Base-by-base conservation (phyloP, 306 rosid species). In the Begonia peltatifolia region DNA sequence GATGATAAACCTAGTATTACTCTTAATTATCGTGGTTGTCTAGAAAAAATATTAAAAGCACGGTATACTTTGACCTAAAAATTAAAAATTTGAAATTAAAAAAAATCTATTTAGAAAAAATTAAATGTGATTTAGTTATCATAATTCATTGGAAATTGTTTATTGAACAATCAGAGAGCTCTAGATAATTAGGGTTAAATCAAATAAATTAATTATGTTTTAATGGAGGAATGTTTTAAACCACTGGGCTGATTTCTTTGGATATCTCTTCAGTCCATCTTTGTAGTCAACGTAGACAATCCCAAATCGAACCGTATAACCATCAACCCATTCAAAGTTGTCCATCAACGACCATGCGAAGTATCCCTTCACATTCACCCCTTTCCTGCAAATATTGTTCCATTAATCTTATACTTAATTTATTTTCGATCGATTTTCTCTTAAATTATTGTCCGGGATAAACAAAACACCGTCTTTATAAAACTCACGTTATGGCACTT, bases 261-360 rank as follows among this genome's bases (percentile, higher is more conserved):
- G 67, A 43, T 65, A 56, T 56, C 72, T 61, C 42, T 71, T 65
- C 22, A 44, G 53, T 1, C 54, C 57, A 57, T 65, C 55, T 2
- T 53, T 53, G 47, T 52, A 71, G 55, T 71, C 69, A 5, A 71
- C 65, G 9, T 36, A 71, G 54, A 66, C 46, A 14, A 71, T 41
- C 1, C 76, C 76, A 44, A 71, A 66, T 11, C 72, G 64, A 16
- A 57, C 59, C 6, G 63, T 57, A 52, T 52, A 66, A n/a, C 68
- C 72, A 4, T 30, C 50, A 49, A 2, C 4, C 74, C 70, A 70
- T 23, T 69, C 74, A 18, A 58, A 70, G 48, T 63, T 70, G 50
- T 70, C 74, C 17, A 70, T 16, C 23, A 70, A 30, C 11, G 74
- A 63, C 74, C 74, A 70, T 47, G 69, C 66, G 50, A 69, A 69